Evolutionary conservation across 1,139 yeast genomes (phyloP), one percentile per base, ranked within the genome.

Genomic region (Nakaseomyces bracarensis): DNA sequence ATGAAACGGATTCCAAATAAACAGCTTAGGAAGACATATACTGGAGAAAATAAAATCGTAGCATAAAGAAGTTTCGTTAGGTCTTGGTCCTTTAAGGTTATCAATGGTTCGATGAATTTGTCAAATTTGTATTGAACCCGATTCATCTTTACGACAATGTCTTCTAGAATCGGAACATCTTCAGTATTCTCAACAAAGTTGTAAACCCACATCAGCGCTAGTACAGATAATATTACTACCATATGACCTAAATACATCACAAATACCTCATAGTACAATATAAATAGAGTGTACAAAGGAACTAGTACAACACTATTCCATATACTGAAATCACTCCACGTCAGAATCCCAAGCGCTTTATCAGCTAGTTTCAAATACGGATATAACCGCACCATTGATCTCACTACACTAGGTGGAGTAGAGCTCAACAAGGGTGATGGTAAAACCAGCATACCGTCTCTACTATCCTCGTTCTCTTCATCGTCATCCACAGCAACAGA

Each of bases 321-420:
- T 38, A 74, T 71, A 61, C 86, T 94, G 35, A 82, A 89, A 47
- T 81, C 80, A 2, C 96, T 85, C 98, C 98, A 91, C 0, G 97
- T 89, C 23, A 84, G 63, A 25, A 89, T 70, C 28, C 87, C 77
- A 43, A 87, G 67, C 6, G 75, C 48, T 52, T 79, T 78, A 60
- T 87, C 86, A 9, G 79, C 76, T 4, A 84, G 73, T 36, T 83
- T 70, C 39, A 89, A 68, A 56, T 85, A 83, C 2, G 96, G 96
- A 58, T 89, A 87, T 7, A 95, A 77, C 49, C 77, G 74, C 40
- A 87, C 75, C 43, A 89, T 70, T 4, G 94, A 84, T 53, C 83
- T 83, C 23, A 95, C 81, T 11, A 89, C 89, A 0, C 89, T 77
- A 3, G 96, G 94, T 1, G 98, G 97, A 0, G 98, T 89, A 1